These are phyloP conservation scores for Phytopythium mirpurense DNA, from an alignment of 352 stramenopile species.

Conservation along the genomic window DNA sequence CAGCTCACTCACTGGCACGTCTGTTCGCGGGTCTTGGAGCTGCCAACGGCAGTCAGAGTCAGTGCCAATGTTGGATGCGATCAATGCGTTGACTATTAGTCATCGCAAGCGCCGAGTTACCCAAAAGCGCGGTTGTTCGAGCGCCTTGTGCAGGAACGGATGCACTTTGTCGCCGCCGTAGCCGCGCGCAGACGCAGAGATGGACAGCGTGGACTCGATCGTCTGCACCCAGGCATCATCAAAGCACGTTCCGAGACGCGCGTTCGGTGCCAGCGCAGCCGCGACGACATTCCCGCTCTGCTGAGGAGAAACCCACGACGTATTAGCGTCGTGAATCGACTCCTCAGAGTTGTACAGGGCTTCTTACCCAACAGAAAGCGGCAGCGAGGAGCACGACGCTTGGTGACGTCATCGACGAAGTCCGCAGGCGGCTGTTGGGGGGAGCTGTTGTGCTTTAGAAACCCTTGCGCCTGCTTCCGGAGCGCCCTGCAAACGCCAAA, in stretches of 20 bases:
- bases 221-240: constrained; percentile 26
- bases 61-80: no score
- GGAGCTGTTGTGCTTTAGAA: no score
- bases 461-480: no score
- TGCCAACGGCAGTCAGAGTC: not conserved
- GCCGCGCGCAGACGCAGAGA: constrained; percentile 20
- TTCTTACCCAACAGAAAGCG: not conserved
- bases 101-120: no score
- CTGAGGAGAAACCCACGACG: no score
- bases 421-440: no score
- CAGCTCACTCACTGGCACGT: constrained; percentile 11
- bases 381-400: no score
- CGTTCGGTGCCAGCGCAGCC: constrained; percentile 19
- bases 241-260: constrained; percentile 36
- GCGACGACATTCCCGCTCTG: not conserved
- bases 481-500: no score
- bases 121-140: constrained; percentile 26
- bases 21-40: constrained; percentile 18
- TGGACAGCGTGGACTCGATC: constrained; percentile 15
- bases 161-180: constrained; percentile 13
- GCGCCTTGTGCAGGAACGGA: constrained; percentile 30
- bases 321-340: not conserved
- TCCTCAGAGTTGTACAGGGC: no score
- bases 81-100: no score
- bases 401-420: no score